These are phyloP conservation scores for Salix caprea DNA, from an alignment of 345 rosid genomes.

Conservation along the genomic window DNA sequence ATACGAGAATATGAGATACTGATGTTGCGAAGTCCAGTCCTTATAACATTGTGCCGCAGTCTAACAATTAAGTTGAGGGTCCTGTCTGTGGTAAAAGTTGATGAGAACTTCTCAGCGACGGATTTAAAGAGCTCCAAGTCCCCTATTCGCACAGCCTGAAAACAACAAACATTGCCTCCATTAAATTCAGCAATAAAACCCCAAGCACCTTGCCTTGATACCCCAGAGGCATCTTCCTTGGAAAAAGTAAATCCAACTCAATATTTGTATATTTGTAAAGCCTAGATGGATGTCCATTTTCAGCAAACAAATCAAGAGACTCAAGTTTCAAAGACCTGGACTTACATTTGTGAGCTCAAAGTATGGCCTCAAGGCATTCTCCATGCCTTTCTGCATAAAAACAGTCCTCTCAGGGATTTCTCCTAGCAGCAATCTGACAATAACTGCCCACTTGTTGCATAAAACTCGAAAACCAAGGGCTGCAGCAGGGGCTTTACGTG, in stretches of 20 bases:
- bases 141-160: conserved; percentile 82
- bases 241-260: background rate
- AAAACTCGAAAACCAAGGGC: conserved; percentile 71
- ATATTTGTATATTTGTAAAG: background rate
- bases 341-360: conserved; percentile 89
- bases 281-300: background rate
- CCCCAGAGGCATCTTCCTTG: background rate
- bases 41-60: conserved; percentile 73
- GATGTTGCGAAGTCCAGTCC: conserved; percentile 74
- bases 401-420: conserved; percentile 82
- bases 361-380: conserved; percentile 70
- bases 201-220: conserved; percentile 1
- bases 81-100: conserved; percentile 55
- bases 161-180: background rate
- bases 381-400: conserved; percentile 90
- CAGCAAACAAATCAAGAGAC: background rate
- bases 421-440: conserved; percentile 72
- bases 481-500: conserved; percentile 81
- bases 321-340: background rate
- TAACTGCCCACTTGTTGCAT: conserved; percentile 79
- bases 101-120: conserved; percentile 64
- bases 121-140: conserved; percentile 79
- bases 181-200: background rate
- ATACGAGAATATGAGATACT: conserved; percentile 74
- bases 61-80: conserved; percentile 68